phyloP scores from a whole-genome alignment of 2,329 filamentous ascomycete genomes.

The Phialophora verrucosa region DNA sequence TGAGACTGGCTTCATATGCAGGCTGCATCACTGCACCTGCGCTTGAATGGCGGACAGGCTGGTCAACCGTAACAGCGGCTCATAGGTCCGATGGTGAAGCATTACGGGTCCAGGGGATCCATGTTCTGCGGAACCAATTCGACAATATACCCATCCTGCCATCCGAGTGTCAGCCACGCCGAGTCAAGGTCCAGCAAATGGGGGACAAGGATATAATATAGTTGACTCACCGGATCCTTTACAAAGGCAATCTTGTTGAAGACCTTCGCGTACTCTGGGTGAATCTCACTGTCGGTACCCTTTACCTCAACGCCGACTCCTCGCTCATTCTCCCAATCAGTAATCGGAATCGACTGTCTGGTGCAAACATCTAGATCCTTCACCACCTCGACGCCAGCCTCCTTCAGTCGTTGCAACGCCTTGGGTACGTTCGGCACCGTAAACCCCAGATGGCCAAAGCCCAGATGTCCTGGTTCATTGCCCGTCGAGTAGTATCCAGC shows the following conservation, averaged over 20 bases:
- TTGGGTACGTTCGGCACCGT: slow-evolving; percentile 46
- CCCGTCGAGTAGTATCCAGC: slow-evolving; percentile 41
- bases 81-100: neutral
- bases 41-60: neutral
- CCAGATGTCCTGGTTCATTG: slow-evolving; percentile 45
- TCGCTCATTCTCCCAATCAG: slow-evolving; percentile 44
- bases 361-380: slow-evolving; percentile 44
- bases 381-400: slow-evolving; percentile 43
- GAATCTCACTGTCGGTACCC: slow-evolving; percentile 40
- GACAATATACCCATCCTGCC: slow-evolving; percentile 46
- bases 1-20: neutral
- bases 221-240: slow-evolving; percentile 49
- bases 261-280: slow-evolving; percentile 45
- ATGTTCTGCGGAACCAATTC: slow-evolving; percentile 44
- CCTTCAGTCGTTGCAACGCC: slow-evolving; percentile 43
- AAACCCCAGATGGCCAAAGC: slow-evolving; percentile 49
- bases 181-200: neutral
- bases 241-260: slow-evolving; percentile 48
- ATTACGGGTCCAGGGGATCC: slow-evolving; percentile 17
- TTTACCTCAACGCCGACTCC: slow-evolving; percentile 43
- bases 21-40: neutral
- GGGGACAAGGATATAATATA: neutral
- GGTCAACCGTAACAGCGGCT: neutral
- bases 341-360: slow-evolving; percentile 44
- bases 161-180: slow-evolving; percentile 10